Conservation (phyloP, 495 filamentous ascomycete genomes). For the Podospora australis region DNA sequence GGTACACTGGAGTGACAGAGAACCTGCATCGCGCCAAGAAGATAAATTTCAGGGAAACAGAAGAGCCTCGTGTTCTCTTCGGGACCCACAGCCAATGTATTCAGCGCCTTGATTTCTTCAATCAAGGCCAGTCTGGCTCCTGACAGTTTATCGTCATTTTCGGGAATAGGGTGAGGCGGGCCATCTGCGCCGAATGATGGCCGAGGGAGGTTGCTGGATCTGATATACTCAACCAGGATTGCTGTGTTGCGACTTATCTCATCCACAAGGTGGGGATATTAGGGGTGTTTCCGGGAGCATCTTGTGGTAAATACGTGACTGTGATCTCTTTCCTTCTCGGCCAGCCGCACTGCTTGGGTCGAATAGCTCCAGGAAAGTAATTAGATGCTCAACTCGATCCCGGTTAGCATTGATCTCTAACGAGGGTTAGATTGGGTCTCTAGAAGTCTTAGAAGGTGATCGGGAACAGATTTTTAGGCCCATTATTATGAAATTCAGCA, state of each 20-base stretch:
- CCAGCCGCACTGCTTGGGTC: too few species aligned
- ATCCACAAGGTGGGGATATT: conserved; percentile 5
- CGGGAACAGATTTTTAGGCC: too few species aligned
- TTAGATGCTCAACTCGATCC: too few species aligned
- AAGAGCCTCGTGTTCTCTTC: conserved; percentile 11
- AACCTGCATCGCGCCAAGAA: conserved; percentile 13
- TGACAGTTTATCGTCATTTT: conserved; percentile 1
- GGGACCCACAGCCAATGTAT: conserved; percentile 12
- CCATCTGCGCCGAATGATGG: conserved; percentile 13
- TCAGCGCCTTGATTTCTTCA: conserved; percentile 14
- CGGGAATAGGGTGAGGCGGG: conserved; percentile 2
- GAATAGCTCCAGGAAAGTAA: too few species aligned
- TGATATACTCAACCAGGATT: conserved; percentile 2
- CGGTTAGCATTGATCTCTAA: too few species aligned
- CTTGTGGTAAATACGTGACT: too few species aligned
- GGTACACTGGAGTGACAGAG: conserved; percentile 26
- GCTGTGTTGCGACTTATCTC: conserved; percentile 6
- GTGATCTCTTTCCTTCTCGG: too few species aligned
- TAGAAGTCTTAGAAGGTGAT: too few species aligned
- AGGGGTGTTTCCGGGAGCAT: too few species aligned
- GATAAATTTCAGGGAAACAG: conserved; percentile 9
- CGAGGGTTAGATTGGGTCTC: too few species aligned
- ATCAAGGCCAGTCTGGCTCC: conserved; percentile 8
- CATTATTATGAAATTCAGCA: too few species aligned
- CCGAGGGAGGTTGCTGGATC: conserved; percentile 7